These are phyloP conservation scores for Moelleriella libera DNA, from an alignment of 2,329 filamentous ascomycete genomes.

Conservation along the genomic window DNA sequence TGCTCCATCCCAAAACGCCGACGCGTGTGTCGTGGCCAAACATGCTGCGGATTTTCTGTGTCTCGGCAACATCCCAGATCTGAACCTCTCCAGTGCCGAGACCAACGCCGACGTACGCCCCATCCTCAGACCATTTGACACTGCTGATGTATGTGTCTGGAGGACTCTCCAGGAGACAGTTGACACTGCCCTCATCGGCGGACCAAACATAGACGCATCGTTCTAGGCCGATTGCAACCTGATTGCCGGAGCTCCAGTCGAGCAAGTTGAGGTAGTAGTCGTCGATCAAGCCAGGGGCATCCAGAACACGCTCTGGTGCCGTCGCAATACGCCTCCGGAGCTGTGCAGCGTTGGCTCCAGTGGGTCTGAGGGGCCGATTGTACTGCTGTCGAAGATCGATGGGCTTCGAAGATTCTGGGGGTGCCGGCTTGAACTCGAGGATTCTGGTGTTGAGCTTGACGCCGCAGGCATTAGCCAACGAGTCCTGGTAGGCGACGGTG, in stretches of 20 bases:
- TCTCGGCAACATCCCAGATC: constrained; percentile 97
- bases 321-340: constrained; percentile 86
- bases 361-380: constrained; percentile 83
- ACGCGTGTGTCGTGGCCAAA: constrained; percentile 93
- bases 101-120: constrained; percentile 89
- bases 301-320: constrained; percentile 87
- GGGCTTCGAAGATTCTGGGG: constrained; percentile 96
- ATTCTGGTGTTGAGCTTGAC: constrained; percentile 91
- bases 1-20: constrained; percentile 98
- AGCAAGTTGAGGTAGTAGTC: constrained; percentile 99
- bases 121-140: constrained; percentile 97
- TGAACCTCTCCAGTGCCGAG: constrained; percentile 93
- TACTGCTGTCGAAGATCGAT: constrained; percentile 96
- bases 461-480: constrained; percentile 78
- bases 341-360: constrained; percentile 62
- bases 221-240: constrained; percentile 94
- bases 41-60: constrained; percentile 95
- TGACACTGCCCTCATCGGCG: constrained; percentile 80
- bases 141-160: constrained; percentile 94
- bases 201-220: constrained; percentile 98
- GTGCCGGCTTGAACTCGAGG: constrained; percentile 92
- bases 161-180: constrained; percentile 73
- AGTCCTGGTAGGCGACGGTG: constrained; percentile 82
- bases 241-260: constrained; percentile 96
- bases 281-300: constrained; percentile 89